Percentiles rank a stretch among this genome's conserved stretches.
Evolutionary conservation across 331 rosid species (phyloP).

Genomic region (Acacia pycnantha): DNA sequence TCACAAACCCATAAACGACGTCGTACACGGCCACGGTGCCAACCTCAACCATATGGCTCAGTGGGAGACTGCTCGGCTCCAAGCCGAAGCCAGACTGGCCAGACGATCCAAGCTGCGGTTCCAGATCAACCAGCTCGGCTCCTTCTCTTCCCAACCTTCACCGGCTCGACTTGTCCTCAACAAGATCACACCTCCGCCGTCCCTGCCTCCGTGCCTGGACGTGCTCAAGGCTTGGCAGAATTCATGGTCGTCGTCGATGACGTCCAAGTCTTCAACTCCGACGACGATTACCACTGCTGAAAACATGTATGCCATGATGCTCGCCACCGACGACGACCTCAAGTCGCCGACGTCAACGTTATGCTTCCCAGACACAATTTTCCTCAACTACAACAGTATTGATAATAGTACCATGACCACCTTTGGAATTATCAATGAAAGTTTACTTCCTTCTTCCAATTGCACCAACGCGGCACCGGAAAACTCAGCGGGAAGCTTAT

Average conservation of each 20-base stretch:
- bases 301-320: conserved; percentile 46
- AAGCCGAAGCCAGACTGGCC: conserved; percentile 46
- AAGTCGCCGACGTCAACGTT: conserved; percentile 43
- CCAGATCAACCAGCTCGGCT: not conserved
- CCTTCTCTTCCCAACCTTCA: not conserved
- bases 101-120: conserved; percentile 21
- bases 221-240: conserved; percentile 42
- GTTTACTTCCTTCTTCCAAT: not conserved
- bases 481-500: not conserved
- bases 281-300: no score
- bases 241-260: no score
- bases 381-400: not conserved
- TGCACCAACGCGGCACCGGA: no score
- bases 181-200: conserved; percentile 22
- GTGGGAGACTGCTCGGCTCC: conserved; percentile 53
- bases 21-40: not conserved
- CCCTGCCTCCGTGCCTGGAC: conserved; percentile 36
- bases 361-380: conserved; percentile 5
- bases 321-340: conserved; percentile 35
- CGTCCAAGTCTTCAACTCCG: no score
- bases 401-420: not conserved
- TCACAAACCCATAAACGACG: conserved; percentile 38
- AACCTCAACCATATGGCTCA: conserved; percentile 51
- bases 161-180: conserved; percentile 30
- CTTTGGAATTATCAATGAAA: conserved; percentile 10